Conservation (phyloP, 208 protist genomes). For the Wallacemonas sp. region DNA sequence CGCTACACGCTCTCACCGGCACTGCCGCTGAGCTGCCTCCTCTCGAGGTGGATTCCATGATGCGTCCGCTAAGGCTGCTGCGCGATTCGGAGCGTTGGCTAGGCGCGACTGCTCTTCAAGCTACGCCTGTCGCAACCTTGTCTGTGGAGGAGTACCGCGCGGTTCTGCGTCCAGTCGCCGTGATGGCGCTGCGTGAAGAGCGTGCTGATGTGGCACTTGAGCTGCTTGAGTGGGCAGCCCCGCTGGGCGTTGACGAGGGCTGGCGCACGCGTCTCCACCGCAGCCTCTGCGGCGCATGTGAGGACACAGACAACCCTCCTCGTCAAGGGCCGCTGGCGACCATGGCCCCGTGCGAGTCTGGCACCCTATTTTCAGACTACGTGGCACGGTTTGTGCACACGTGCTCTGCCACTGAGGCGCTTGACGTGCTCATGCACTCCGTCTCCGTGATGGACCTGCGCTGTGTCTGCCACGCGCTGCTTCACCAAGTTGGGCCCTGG, state of each 20-base stretch:
- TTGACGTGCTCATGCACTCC: conserved; percentile 24
- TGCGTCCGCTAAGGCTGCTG: background rate
- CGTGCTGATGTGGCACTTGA: conserved; percentile 13
- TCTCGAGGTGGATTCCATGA: background rate
- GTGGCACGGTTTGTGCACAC: conserved; percentile 9
- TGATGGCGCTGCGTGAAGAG: conserved; percentile 18
- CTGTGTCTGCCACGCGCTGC: conserved; percentile 30
- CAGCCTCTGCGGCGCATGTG: too few species aligned
- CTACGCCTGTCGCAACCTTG: background rate
- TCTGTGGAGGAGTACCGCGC: conserved; percentile 3
- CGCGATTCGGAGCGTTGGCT: background rate
- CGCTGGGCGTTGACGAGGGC: conserved; percentile 13
- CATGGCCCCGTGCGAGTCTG: too few species aligned
- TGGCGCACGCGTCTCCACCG: conserved; percentile 20
- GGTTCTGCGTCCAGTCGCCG: conserved; percentile 12
- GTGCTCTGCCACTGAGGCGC: conserved; percentile 14
- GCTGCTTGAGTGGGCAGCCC: conserved; percentile 25
- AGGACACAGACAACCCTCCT: too few species aligned
- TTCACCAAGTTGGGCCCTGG: conserved; percentile 27
- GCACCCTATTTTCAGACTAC: background rate
- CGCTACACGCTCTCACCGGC: background rate
- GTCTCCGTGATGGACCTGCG: conserved; percentile 23
- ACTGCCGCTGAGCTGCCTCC: background rate
- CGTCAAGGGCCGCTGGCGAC: too few species aligned
- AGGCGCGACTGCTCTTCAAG: background rate